Base-by-base conservation (phyloP, 768 basidiomycete species). In the Nevesoporus exiguus region DNA sequence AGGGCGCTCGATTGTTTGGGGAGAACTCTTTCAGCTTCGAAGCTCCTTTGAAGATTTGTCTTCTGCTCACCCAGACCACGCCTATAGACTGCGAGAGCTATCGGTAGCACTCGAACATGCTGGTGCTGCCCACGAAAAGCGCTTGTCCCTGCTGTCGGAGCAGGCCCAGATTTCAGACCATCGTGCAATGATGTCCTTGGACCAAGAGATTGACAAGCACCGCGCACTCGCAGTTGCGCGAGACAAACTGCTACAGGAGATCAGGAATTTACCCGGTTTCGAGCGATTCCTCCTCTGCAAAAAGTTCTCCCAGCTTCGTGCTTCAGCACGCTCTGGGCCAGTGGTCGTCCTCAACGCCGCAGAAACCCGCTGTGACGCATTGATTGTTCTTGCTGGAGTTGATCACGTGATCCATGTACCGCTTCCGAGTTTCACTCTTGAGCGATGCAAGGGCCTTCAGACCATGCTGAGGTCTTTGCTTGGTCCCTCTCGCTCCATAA, bases 361-460 rank as follows among this genome's bases (percentile, higher is more conserved):
- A 43, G 22, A 17, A 25, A 43, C 1, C 15, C 25, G 42, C 15
- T 43, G 42, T 7, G 25, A 40, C 11, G 39, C 21, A 5, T 22
- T 40, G 24, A 22, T 40, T 22, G 11, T 40, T 8, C 19, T 40
- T 13, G 21, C 39, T 5, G 39, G 13, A 4, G 21, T 47, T n/a
- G 40, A 56, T 3, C 11, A 41, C n/a, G 54, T 36, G 0, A 22
- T 56, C 4, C 57, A 58, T 30, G 54, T 51, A 21, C 52, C 56
- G 4, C 39, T 40, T 22, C 11, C 39, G 19, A 22, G 22, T 21
- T 22, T 40, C 19, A 40, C 39, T 22, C 14, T 41, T 9, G 11
- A 30, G 43, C 36, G 36, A 49, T 49, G 42, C 11, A 34, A 21
- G 5, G 24, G 7, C 4, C 21, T 40, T 21, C 39, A 40, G 21